phyloP scores from a whole-genome alignment of 495 filamentous ascomycete species.

The Lophium mytilinum region DNA sequence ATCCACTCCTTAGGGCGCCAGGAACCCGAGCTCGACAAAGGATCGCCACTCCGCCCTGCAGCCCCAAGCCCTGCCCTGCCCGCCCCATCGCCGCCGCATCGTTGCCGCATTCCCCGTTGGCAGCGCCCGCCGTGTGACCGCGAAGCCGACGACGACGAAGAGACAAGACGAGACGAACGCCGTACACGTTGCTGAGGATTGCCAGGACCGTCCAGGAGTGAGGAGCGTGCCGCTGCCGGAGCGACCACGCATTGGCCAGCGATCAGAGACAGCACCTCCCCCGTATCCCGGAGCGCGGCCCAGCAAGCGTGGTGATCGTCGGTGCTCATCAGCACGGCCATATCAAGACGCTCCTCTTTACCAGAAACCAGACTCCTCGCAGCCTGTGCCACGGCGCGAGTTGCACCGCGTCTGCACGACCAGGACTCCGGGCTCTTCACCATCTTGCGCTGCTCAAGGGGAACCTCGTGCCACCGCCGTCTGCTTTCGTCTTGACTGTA shows the following conservation, averaged over 20 bases:
- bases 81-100: neutral
- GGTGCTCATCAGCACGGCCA: slow-evolving; percentile 19
- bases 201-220: neutral
- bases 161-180: no score
- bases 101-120: neutral
- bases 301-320: slow-evolving; percentile 12
- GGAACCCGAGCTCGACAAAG: slow-evolving; percentile 29
- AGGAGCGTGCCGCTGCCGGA: slow-evolving; percentile 1
- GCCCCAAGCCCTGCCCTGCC: neutral
- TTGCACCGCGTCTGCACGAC: slow-evolving; percentile 27
- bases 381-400: slow-evolving; percentile 19
- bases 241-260: neutral
- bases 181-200: slow-evolving; percentile 8
- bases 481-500: slow-evolving; percentile 24
- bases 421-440: slow-evolving; percentile 24
- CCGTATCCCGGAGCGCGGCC: slow-evolving; percentile 13
- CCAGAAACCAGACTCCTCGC: slow-evolving; percentile 17
- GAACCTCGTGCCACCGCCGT: slow-evolving; percentile 12
- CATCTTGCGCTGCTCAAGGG: slow-evolving; percentile 11
- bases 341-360: slow-evolving; percentile 17
- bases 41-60: slow-evolving; percentile 26
- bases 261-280: neutral
- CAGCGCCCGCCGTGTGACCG: neutral
- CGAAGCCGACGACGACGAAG: slow-evolving; percentile 8
- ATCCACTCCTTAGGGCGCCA: slow-evolving; percentile 21